These are phyloP conservation scores for Venturia effusa DNA, from an alignment of 2,329 filamentous ascomycete species.

Conservation along the genomic window DNA sequence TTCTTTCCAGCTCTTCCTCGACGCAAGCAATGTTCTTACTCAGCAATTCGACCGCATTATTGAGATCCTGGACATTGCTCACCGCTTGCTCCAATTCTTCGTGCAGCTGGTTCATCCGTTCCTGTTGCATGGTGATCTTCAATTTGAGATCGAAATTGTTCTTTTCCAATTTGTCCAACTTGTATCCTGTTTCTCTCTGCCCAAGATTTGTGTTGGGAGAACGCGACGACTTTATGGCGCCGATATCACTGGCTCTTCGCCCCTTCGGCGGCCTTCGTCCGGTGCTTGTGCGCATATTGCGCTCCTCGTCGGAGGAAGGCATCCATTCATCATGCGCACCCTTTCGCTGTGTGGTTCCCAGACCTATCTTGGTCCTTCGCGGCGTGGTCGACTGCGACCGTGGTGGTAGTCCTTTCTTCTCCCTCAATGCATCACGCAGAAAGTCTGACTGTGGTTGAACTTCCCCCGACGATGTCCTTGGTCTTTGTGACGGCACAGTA, in stretches of 20 bases:
- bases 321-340: slow-evolving; percentile 9
- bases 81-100: slow-evolving; percentile 9
- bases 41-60: slow-evolving; percentile 2
- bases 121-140: slow-evolving; percentile 9
- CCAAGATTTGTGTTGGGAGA: slow-evolving; percentile 5
- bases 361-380: neutral
- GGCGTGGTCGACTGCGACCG: slow-evolving; percentile 11
- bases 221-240: neutral
- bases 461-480: slow-evolving; percentile 10
- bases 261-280: slow-evolving; percentile 1
- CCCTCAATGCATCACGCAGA: slow-evolving; percentile 11
- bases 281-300: neutral
- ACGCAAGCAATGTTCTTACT: neutral
- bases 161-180: slow-evolving; percentile 11
- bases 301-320: slow-evolving; percentile 8
- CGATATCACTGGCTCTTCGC: slow-evolving; percentile 10
- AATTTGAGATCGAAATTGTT: slow-evolving; percentile 12
- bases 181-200: slow-evolving; percentile 2
- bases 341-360: neutral
- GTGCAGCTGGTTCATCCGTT: slow-evolving; percentile 8
- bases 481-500: slow-evolving; percentile 7
- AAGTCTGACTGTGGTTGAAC: slow-evolving; percentile 12
- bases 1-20: slow-evolving; percentile 7
- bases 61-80: neutral
- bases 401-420: slow-evolving; percentile 11